A percentile compares a stretch with the other conserved stretches of the same genome.
These are phyloP conservation scores for Cladophialophora chaetospira DNA, from an alignment of 2,329 filamentous ascomycete genomes.

Conservation along the genomic window DNA sequence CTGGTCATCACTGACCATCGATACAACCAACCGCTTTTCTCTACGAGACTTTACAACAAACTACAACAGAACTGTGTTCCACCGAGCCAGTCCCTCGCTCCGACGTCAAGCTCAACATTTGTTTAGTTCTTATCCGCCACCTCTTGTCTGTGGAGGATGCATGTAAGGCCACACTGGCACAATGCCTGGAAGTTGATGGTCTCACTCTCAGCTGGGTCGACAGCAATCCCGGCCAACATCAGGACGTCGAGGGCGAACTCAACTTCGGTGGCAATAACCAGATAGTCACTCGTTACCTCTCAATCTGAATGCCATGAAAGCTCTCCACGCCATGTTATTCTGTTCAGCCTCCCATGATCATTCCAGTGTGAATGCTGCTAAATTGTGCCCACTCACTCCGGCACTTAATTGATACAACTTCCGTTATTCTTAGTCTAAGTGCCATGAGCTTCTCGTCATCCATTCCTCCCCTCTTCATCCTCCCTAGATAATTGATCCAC, in stretches of 20 bases:
- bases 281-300: conserved; percentile 20
- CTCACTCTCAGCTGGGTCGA: not conserved
- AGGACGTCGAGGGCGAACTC: too few species aligned
- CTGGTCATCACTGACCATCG: too few species aligned
- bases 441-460: not conserved
- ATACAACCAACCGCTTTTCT: not conserved
- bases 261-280: too few species aligned
- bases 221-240: too few species aligned
- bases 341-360: too few species aligned
- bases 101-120: conserved; percentile 17
- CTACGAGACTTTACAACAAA: not conserved
- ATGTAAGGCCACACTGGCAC: not conserved
- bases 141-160: not conserved
- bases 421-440: too few species aligned
- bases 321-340: too few species aligned
- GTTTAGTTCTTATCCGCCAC: not conserved
- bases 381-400: too few species aligned
- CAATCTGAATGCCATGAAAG: not conserved
- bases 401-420: too few species aligned
- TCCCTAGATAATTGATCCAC: conserved; percentile 23
- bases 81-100: conserved; percentile 26
- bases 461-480: not conserved
- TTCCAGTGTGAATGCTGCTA: too few species aligned
- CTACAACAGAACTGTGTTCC: not conserved
- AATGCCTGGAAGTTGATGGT: not conserved